These are phyloP conservation scores for Penicillium sp. DNA, from an alignment of 2,329 filamentous ascomycete species.

Conservation along the genomic window DNA sequence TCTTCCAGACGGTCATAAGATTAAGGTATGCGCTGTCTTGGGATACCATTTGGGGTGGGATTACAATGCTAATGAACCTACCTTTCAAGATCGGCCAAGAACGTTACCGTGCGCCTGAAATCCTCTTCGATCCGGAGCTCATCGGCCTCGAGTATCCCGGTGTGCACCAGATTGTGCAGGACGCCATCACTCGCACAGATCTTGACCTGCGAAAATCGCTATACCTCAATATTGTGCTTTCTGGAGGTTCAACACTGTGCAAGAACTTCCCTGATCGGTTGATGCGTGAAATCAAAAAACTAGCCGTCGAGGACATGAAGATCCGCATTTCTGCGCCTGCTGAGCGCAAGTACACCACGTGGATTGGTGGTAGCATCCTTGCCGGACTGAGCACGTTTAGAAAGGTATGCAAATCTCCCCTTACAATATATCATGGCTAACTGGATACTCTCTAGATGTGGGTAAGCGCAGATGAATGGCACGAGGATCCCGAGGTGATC, in stretches of 20 bases:
- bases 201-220: slow-evolving; percentile 91
- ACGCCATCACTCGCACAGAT: slow-evolving; percentile 91
- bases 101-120: slow-evolving; percentile 92
- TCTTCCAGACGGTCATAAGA: slow-evolving; percentile 86
- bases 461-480: slow-evolving; percentile 99
- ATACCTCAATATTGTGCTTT: slow-evolving; percentile 95
- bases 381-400: slow-evolving; percentile 96
- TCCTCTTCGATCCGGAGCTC: slow-evolving; percentile 94
- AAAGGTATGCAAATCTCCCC: slow-evolving; percentile 64
- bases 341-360: slow-evolving; percentile 97
- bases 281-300: slow-evolving; percentile 83
- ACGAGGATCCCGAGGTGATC: slow-evolving; percentile 98
- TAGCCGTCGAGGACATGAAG: slow-evolving; percentile 98
- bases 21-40: slow-evolving; percentile 63
- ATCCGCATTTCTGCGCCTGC: slow-evolving; percentile 99
- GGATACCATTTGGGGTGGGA: not conserved
- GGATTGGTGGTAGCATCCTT: slow-evolving; percentile 97
- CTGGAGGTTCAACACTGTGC: slow-evolving; percentile 90
- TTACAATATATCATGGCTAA: not conserved
- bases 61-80: not conserved
- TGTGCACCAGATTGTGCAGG: slow-evolving; percentile 95
- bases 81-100: slow-evolving; percentile 75
- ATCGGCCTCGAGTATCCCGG: slow-evolving; percentile 96
- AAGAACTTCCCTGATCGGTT: slow-evolving; percentile 95
- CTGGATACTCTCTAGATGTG: slow-evolving; percentile 71